phyloP scores from a whole-genome alignment of 805 yeast genomes.

The Priceomyces medius region DNA sequence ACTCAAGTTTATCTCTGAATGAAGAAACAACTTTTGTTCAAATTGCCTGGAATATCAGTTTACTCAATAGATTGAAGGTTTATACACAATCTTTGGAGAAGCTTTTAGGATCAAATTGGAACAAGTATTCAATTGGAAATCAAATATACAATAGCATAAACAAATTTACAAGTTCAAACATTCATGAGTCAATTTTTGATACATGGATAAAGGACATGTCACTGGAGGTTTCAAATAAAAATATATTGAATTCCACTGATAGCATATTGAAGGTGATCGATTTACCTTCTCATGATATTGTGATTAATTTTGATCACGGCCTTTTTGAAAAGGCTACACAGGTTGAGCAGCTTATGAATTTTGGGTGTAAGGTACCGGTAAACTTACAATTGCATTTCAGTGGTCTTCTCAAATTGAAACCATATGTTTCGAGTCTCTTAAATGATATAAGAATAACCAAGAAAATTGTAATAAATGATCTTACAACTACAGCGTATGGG shows the following conservation, averaged over 20 bases:
- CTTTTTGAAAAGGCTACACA: constrained; percentile 50
- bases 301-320: constrained; percentile 52
- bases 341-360: constrained; percentile 46
- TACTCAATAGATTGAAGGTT: constrained; percentile 22
- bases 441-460: constrained; percentile 51
- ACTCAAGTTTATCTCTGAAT: background rate
- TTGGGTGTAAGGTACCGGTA: constrained; percentile 61
- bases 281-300: constrained; percentile 22
- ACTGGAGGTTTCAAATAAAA: constrained; percentile 1
- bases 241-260: constrained; percentile 10
- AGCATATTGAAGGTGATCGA: constrained; percentile 4
- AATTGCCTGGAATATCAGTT: constrained; percentile 18
- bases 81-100: constrained; percentile 21
- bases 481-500: constrained; percentile 29
- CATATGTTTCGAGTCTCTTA: constrained; percentile 52
- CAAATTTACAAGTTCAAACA: constrained; percentile 45
- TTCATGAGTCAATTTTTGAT: constrained; percentile 40
- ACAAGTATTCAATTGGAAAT: constrained; percentile 49
- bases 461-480: constrained; percentile 19
- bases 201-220: constrained; percentile 45
- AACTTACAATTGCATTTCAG: constrained; percentile 46
- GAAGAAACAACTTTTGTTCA: constrained; percentile 6
- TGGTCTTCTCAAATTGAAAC: constrained; percentile 51
- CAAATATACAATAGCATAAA: constrained; percentile 52
- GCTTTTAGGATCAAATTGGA: constrained; percentile 38